Percentiles rank a stretch among this genome's conserved stretches.
Evolutionary conservation across 768 basidiomycete genomes (phyloP).

Genomic region (Cystobasidiopsis lactophilus): DNA sequence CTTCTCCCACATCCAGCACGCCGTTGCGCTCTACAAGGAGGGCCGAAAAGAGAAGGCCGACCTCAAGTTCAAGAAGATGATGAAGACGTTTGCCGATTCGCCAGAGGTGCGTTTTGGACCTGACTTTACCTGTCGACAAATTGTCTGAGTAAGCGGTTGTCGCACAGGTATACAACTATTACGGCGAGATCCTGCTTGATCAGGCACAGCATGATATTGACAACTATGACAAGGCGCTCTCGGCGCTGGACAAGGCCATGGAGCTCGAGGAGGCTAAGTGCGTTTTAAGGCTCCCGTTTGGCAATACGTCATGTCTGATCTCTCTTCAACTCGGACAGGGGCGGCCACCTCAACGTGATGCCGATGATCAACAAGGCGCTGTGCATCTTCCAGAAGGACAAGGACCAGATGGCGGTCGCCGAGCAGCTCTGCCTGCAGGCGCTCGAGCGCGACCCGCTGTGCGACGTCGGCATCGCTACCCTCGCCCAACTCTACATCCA

Average conservation of each 20-base stretch:
- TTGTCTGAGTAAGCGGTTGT: neutral
- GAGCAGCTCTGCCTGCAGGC: conserved; percentile 75
- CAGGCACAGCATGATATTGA: conserved; percentile 71
- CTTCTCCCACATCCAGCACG: conserved; percentile 90
- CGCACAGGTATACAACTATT: conserved; percentile 24
- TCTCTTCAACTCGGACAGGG: neutral
- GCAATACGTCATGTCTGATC: neutral
- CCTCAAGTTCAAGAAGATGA: conserved; percentile 68
- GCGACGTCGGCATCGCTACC: conserved; percentile 88
- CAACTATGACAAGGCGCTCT: conserved; percentile 28
- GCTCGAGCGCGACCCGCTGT: conserved; percentile 65
- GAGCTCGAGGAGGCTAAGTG: conserved; percentile 64
- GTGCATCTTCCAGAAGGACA: conserved; percentile 83
- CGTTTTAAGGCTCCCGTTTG: conserved; percentile 14
- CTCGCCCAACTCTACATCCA: conserved; percentile 81
- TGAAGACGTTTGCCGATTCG: conserved; percentile 46
- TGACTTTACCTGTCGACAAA: neutral
- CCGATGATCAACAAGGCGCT: conserved; percentile 96
- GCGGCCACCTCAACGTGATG: conserved; percentile 42
- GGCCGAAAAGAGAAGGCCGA: conserved; percentile 56
- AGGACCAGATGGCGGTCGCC: conserved; percentile 50
- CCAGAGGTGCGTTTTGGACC: conserved; percentile 12
- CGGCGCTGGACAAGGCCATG: conserved; percentile 78
- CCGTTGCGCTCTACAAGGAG: conserved; percentile 88
- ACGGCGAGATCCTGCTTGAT: conserved; percentile 83